Conservation (phyloP, 1,284 basidiomycete species). For the Bondarzewia mesenterica region DNA sequence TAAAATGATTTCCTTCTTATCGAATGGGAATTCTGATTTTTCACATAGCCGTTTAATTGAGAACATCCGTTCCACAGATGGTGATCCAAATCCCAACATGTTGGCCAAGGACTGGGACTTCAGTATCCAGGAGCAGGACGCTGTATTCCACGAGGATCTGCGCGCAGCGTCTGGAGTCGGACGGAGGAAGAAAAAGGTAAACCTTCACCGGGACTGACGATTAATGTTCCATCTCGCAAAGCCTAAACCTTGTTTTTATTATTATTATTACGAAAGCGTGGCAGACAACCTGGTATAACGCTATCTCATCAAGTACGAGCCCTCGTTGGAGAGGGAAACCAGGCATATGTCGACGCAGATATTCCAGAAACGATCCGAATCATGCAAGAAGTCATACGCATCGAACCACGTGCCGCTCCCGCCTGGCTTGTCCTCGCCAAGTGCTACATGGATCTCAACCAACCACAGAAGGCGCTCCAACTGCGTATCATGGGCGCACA, state of each 20-base stretch:
- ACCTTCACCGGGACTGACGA: constrained; percentile 6
- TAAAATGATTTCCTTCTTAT: background rate
- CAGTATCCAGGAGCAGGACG: constrained; percentile 54
- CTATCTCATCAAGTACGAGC: constrained; percentile 79
- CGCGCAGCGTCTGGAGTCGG: constrained; percentile 66
- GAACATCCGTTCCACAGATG: constrained; percentile 47
- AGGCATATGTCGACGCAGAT: constrained; percentile 74
- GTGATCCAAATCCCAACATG: constrained; percentile 34
- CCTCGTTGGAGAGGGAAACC: constrained; percentile 82
- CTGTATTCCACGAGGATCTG: constrained; percentile 62
- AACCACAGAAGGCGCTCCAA: constrained; percentile 71
- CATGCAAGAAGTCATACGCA: constrained; percentile 89
- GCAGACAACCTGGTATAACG: constrained; percentile 39
- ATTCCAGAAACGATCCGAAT: constrained; percentile 65
- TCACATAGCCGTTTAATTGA: constrained; percentile 49
- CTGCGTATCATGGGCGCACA: constrained; percentile 88
- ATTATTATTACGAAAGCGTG: constrained; percentile 26
- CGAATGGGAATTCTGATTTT: constrained; percentile 1
- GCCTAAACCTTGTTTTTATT: background rate
- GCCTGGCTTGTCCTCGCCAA: constrained; percentile 87
- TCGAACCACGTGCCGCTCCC: constrained; percentile 78
- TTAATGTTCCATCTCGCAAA: background rate
- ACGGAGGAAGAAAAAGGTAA: constrained; percentile 40
- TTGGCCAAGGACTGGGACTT: constrained; percentile 64
- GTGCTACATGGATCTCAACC: constrained; percentile 65